These are phyloP conservation scores for Mallotus japonicus DNA, from an alignment of 441 rosid genomes.

Conservation along the genomic window DNA sequence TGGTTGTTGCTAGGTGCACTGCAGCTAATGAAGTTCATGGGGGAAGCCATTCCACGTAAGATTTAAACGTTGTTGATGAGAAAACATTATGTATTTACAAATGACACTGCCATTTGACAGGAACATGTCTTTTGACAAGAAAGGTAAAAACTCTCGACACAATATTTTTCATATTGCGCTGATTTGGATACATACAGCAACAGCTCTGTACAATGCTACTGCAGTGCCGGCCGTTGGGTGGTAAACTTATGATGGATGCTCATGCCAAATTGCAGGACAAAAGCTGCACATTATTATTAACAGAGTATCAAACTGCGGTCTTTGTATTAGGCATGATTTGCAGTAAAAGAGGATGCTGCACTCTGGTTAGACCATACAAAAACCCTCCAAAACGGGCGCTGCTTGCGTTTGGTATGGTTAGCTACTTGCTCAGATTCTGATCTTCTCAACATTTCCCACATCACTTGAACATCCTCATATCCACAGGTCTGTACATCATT, in stretches of 20 bases:
- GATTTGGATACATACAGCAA: constrained; percentile 17
- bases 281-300: constrained; percentile 10
- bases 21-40: background rate
- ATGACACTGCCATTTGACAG: constrained; percentile 9
- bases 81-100: constrained; percentile 22
- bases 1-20: background rate
- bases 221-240: constrained; percentile 31
- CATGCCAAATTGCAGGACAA: constrained; percentile 16
- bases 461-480: constrained; percentile 63
- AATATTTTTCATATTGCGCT: constrained; percentile 5
- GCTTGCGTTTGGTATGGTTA: constrained; percentile 35
- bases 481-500: constrained; percentile 59
- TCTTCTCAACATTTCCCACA: constrained; percentile 69
- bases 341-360: constrained; percentile 36
- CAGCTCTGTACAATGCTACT: constrained; percentile 38
- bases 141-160: background rate
- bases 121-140: constrained; percentile 4
- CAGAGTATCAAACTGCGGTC: constrained; percentile 13
- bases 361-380: constrained; percentile 42
- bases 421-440: constrained; percentile 40
- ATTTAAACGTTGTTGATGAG: background rate
- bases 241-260: constrained; percentile 16
- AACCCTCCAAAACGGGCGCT: constrained; percentile 50
- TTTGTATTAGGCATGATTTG: constrained; percentile 27
- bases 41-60: background rate